Conservation (phyloP, 257 asterid species). For the Ocimum tenuiflorum region DNA sequence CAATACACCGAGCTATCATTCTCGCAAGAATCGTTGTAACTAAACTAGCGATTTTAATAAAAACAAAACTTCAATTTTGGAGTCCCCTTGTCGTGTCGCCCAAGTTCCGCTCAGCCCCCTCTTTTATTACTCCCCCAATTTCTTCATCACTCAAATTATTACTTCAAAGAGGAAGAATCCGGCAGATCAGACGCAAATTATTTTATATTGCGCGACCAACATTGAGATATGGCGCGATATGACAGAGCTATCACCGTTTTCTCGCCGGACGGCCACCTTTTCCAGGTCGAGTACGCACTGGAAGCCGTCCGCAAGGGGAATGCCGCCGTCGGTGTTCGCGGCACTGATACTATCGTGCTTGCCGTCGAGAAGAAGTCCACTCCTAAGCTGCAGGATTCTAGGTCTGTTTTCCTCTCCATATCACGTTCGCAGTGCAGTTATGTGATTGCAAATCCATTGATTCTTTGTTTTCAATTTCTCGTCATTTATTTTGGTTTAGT, state of each 20-base stretch:
- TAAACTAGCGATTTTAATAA: background rate
- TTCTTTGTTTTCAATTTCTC: background rate
- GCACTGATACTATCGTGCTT: constrained; percentile 73
- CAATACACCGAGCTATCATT: too few species aligned
- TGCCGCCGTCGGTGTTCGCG: constrained; percentile 95
- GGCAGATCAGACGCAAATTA: background rate
- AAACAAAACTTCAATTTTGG: background rate
- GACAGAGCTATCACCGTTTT: constrained; percentile 93
- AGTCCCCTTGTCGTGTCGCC: constrained; percentile 23
- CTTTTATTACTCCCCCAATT: constrained; percentile 3
- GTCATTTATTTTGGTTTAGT: constrained; percentile 8
- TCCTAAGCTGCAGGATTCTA: constrained; percentile 92
- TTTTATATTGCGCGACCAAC: background rate
- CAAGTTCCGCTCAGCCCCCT: constrained; percentile 23
- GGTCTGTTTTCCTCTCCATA: constrained; percentile 27
- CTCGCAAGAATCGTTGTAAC: background rate
- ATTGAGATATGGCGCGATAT: constrained; percentile 66
- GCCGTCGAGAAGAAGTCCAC: constrained; percentile 96
- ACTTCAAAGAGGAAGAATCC: constrained; percentile 10
- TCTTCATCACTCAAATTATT: background rate
- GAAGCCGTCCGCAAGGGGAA: constrained; percentile 98
- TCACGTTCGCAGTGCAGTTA: background rate
- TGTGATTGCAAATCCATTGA: constrained; percentile 16
- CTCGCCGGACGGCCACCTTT: constrained; percentile 95
- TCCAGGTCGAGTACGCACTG: constrained; percentile 95